Evolutionary conservation across 2,329 filamentous ascomycete genomes (phyloP).

Genomic region (Claviceps fusiformis): DNA sequence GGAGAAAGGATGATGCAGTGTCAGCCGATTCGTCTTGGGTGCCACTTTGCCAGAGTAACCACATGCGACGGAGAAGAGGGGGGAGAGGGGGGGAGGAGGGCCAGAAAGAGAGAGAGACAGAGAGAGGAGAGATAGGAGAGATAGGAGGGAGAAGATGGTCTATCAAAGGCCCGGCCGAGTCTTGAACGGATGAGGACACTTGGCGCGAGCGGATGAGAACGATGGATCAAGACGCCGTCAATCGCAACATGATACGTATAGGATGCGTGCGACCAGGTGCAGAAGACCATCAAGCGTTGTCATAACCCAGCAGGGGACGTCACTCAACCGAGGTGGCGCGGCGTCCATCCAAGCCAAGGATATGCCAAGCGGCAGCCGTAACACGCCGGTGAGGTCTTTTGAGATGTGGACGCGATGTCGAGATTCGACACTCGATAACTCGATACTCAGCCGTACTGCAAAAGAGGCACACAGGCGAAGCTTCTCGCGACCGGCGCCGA

Average conservation of each 20-base stretch:
- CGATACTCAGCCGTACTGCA: not conserved
- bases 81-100: no score
- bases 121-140: not conserved
- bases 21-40: constrained; percentile 9
- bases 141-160: not conserved
- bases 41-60: not conserved
- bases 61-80: not conserved
- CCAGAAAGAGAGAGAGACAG: no score
- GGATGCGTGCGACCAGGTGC: not conserved
- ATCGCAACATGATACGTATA: not conserved
- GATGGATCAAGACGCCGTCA: not conserved
- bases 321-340: not conserved
- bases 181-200: not conserved
- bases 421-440: not conserved
- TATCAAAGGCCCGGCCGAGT: not conserved
- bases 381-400: not conserved
- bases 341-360: not conserved
- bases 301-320: not conserved
- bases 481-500: not conserved
- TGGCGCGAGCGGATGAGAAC: not conserved
- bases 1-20: constrained; percentile 4
- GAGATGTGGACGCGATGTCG: not conserved
- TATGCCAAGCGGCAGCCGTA: not conserved
- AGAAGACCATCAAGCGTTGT: not conserved
- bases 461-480: not conserved